Evolutionary conservation across 192 early-diverging fungal genomes (phyloP), one percentile per base, ranked within the genome.

Genomic region (Coemansia sp.): DNA sequence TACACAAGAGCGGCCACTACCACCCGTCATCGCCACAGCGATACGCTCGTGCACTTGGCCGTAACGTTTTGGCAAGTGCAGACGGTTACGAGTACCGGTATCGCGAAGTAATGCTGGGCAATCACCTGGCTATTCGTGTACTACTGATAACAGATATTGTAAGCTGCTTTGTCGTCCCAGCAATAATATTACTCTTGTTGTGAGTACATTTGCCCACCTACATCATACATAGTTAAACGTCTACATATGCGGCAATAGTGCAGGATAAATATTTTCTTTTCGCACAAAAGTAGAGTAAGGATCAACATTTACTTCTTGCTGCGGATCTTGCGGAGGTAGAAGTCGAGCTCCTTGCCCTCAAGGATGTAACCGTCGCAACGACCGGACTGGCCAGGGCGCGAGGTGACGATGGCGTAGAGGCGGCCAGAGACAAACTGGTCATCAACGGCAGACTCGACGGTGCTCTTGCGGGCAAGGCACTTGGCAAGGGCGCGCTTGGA

Each of bases 341-440:
- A 99, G 69, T 98, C 97, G 74, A 99, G 93, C 89, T 99, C 97
- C 91, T 97, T 96, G 74, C 97, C 97, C 86, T 99, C 97, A 60
- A 99, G 89, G 79, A 99, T 93, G 90, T 98, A 98, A 65, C 97
- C 97, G 85, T 99, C 97, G 74, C 89, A 88, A 81, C 97, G 93
- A 71, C 97, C 97, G 77, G 93, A 93, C 89, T 99, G 97, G 79
- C 97, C 97, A 38, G 96, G 97, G 78, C 96, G 93, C 71, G 97
- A 99, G 49, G 95, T 81, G 78, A 99, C 87, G 80, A 91, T 90
- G 78, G 97, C 97, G 79, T 88, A 97, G 71, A 94, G 87, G 89
- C 95, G 94, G 76, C 95, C 95, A 66, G 95, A 89, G 83, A 87
- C 88, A 81, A 99, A 97, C 90, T 98, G 96, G 84, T 96, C 92